Evolutionary conservation across 2,329 filamentous ascomycete species (phyloP), one percentile per base, ranked within the genome.

Genomic region (Hypoxylon sp.): DNA sequence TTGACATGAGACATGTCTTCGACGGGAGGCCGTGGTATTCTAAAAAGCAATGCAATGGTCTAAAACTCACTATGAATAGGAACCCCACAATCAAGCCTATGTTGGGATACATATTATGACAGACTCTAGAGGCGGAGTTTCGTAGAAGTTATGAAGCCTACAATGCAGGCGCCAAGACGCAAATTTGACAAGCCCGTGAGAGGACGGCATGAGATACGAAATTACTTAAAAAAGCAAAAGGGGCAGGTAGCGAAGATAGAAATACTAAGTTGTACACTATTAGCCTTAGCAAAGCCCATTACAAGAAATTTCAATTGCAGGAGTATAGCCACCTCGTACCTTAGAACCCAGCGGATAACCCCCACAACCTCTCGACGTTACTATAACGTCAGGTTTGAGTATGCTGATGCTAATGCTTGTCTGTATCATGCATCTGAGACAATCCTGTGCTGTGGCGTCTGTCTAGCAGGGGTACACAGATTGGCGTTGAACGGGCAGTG

Each of bases 31-130:
- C 36, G 14, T 32, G 5, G 14, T 32, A 21, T n/a, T 5, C 9
- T 5, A 28, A 43, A 2, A 43, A 14, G 30, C 11, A 32, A 49
- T n/a, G 41, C 21, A 46, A 48, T 14, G 10, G n/a, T 17, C n/a
- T 45, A 43, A 45, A n/a, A 60, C 62, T 60, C 11, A 65, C 62
- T 10, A 65, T 19, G 38, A 65, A 60, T 21, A 65, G 10, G 34
- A 65, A 65, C 17, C 62, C 62, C 4, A 60, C 14, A 51, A 21
- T 38, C 2, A 65, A n/a, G 7, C 56, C 43, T 21, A 52, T 56
- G 25, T 36, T 57, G 3, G 56, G 19, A 51, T 65, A 25, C 62
- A 65, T 65, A 34, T 46, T 60, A 28, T 9, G 30, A 7, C 19
- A 21, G 17, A n/a, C 2, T n/a, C n/a, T 3, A 10, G 13, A 10